Evolutionary conservation across 106 monocot genomes (phyloP).

Genomic region (Vanilla planifolia): DNA sequence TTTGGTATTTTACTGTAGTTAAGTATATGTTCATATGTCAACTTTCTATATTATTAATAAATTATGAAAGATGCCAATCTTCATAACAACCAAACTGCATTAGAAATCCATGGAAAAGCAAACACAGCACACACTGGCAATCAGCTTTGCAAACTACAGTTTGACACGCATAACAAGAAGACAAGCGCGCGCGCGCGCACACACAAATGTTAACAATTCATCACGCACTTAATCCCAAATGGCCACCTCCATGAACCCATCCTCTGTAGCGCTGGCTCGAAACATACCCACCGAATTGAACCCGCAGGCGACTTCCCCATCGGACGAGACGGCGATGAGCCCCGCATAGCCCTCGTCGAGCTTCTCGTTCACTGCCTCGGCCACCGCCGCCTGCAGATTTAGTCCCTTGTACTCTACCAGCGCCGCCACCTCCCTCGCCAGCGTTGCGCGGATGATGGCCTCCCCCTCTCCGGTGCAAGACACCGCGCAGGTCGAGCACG

Average conservation of each 20-base stretch:
- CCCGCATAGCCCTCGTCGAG: conserved; percentile 81
- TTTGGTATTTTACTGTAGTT: too few relatives aligned
- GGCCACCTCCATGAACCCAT: conserved; percentile 82
- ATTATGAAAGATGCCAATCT: too few relatives aligned
- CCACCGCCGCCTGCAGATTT: conserved; percentile 70
- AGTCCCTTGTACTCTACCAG: conserved; percentile 92
- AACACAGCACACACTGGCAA: too few relatives aligned
- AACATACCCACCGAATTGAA: conserved; percentile 92
- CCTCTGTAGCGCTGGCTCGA: conserved; percentile 63
- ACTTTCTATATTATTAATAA: too few relatives aligned
- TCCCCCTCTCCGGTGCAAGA: conserved; percentile 97
- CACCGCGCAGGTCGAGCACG: conserved; percentile 62
- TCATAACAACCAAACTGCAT: too few relatives aligned
- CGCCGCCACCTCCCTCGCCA: conserved; percentile 87
- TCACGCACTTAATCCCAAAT: conserved; percentile 68
- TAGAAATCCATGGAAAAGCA: too few relatives aligned
- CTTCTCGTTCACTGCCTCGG: conserved; percentile 49
- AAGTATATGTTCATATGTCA: too few relatives aligned
- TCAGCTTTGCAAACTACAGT: too few relatives aligned
- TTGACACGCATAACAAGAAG: too few relatives aligned
- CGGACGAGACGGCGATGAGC: conserved; percentile 60
- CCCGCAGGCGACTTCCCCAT: conserved; percentile 72
- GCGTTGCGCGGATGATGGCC: conserved; percentile 77
- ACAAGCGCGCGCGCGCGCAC: too few relatives aligned
- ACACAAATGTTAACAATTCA: too few relatives aligned